Evolutionary conservation across 129 eudicot genomes (phyloP), one percentile per base, ranked within the genome.

Genomic region (Chrysanthemum lavandulifolium): DNA sequence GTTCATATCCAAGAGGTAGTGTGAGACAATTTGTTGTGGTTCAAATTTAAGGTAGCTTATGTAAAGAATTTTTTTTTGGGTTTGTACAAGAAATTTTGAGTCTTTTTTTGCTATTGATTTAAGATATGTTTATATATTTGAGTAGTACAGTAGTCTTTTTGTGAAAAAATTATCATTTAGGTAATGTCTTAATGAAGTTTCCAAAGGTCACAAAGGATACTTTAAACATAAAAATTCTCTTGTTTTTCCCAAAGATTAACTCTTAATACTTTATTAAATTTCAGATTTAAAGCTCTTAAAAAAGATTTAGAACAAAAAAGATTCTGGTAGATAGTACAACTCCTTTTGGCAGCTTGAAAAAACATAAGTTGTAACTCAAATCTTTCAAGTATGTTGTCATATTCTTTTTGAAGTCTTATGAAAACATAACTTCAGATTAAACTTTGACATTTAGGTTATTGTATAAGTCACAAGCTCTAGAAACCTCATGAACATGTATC

Each of bases 241-340:
- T 55, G 67, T 49, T 65, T 64, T 52, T 21, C 48, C 21, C 67
- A 75, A 54, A 14, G 45, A 57, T 74, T 12, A 54, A 14, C 40
- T 59, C 25, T 15, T 47, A 29, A 3, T 59, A 53, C 13, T 53
- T 53, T 53, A 14, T 13, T 8, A 65, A 74, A 64, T 18, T 10
- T 13, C 52, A 71, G n/a, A 57, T 58, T 23, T 52, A 65, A 3
- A 12, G 43, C 13, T 36, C 66, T 50, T 18, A 6, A 0, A 54
- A 21, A 12, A 21, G 21, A 7, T 8, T 29, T 48, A 57, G 5
- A 47, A 21, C 66, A n/a, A 40, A 63, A 50, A 63, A 71, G 67
- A 64, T 71, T 71, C 82, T 71, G 36, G 13, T 63, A 51, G 4
- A 73, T 73, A 53, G 67, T 71, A 71, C 67, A 10, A 12, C 2